A percentile compares a stretch with the other conserved stretches of the same genome.
Conservation (phyloP, 768 basidiomycete species). For the Tylopilus vinaceipallidus region DNA sequence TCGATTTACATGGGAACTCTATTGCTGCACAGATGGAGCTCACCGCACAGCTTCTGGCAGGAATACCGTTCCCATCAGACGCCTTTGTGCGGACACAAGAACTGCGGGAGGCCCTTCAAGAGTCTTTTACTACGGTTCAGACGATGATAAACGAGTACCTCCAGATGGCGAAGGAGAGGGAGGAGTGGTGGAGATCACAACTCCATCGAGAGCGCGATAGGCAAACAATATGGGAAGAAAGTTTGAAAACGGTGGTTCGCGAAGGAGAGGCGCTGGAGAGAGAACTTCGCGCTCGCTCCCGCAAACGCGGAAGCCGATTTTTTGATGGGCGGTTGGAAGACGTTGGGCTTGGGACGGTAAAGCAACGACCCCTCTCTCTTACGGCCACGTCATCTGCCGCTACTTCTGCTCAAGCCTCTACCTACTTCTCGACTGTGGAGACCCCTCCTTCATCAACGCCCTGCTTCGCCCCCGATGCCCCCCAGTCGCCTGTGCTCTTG, state of each 20-base stretch:
- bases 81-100: conserved; percentile 28
- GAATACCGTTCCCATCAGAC: conserved; percentile 36
- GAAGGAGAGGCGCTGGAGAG: conserved; percentile 83
- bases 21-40: conserved; percentile 77
- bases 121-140: conserved; percentile 57
- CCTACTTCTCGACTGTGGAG: conserved; percentile 25
- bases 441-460: conserved; percentile 13
- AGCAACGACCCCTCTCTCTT: conserved; percentile 22
- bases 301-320: conserved; percentile 58
- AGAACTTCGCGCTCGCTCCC: conserved; percentile 64
- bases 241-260: conserved; percentile 76
- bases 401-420: conserved; percentile 18
- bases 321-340: conserved; percentile 39
- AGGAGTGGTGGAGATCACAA: conserved; percentile 71
- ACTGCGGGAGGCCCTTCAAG: conserved; percentile 53
- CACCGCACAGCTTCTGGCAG: conserved; percentile 59
- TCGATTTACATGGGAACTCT: conserved; percentile 70
- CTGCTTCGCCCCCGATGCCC: not conserved
- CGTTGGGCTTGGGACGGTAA: conserved; percentile 16
- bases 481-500: conserved; percentile 10
- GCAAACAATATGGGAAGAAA: conserved; percentile 85
- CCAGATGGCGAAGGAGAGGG: conserved; percentile 71
- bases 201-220: conserved; percentile 63
- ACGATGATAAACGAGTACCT: conserved; percentile 64
- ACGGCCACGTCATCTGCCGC: conserved; percentile 5